Conservation (phyloP, 2,329 filamentous ascomycete genomes). For the Tothia fuscella region DNA sequence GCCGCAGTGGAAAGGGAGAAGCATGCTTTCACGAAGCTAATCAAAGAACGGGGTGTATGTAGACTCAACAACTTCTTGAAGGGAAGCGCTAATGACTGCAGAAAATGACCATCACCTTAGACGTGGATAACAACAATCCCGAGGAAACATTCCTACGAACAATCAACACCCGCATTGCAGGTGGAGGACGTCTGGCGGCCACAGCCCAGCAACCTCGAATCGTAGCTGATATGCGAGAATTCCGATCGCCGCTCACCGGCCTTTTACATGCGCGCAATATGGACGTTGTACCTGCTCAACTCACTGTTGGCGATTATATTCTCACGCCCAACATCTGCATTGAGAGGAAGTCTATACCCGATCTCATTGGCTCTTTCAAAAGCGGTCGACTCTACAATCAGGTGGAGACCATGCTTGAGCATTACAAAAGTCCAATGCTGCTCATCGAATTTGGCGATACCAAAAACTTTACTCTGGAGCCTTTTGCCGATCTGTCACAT, state of each 20-base stretch:
- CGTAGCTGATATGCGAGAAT: slow-evolving; percentile 92
- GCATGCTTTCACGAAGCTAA: slow-evolving; percentile 87
- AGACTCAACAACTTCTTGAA: no score
- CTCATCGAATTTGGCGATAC: slow-evolving; percentile 97
- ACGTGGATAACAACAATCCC: slow-evolving; percentile 59
- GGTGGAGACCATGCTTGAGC: slow-evolving; percentile 83
- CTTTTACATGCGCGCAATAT: slow-evolving; percentile 82
- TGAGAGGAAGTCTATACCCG: slow-evolving; percentile 85
- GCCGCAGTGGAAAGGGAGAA: slow-evolving; percentile 87
- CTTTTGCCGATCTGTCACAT: slow-evolving; percentile 33
- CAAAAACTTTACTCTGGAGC: slow-evolving; percentile 84
- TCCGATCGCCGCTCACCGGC: slow-evolving; percentile 82
- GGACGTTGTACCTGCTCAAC: slow-evolving; percentile 82
- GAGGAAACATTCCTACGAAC: slow-evolving; percentile 89
- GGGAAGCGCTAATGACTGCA: slow-evolving; percentile 17
- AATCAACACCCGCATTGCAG: slow-evolving; percentile 92
- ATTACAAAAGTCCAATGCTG: slow-evolving; percentile 83
- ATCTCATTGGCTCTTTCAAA: slow-evolving; percentile 82
- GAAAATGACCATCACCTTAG: slow-evolving; percentile 82
- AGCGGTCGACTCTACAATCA: slow-evolving; percentile 88
- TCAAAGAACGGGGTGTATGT: slow-evolving; percentile 87
- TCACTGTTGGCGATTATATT: slow-evolving; percentile 95
- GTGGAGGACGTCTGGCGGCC: slow-evolving; percentile 69
- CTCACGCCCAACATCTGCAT: slow-evolving; percentile 83
- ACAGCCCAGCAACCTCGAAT: slow-evolving; percentile 82